A percentile compares a stretch with the other conserved stretches of the same genome.
Conservation (phyloP, 805 yeast genomes). For the Alloascoidea africana region DNA sequence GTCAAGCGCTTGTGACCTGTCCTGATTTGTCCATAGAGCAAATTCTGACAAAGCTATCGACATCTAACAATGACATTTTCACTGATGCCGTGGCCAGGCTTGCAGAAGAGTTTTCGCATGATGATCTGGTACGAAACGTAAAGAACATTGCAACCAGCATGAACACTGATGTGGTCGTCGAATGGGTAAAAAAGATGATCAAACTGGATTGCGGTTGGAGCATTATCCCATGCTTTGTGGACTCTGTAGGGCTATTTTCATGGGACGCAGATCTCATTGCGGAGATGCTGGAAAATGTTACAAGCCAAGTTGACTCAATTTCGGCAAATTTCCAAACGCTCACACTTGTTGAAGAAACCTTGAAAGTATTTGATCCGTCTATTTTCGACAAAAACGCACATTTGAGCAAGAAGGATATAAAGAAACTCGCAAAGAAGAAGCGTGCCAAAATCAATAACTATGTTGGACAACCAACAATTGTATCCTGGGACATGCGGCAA, state of each 20-base stretch:
- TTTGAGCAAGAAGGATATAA: slow-evolving; percentile 10
- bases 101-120: slow-evolving; percentile 45
- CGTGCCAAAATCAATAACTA: slow-evolving; percentile 3
- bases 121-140: slow-evolving; percentile 34
- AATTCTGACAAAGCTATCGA: slow-evolving; percentile 42
- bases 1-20: slow-evolving; percentile 74
- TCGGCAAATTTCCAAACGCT: slow-evolving; percentile 10
- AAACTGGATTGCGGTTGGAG: slow-evolving; percentile 37
- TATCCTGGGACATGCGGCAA: slow-evolving; percentile 7
- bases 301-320: slow-evolving; percentile 27
- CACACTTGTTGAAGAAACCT: slow-evolving; percentile 13
- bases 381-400: slow-evolving; percentile 8
- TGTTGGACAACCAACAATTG: slow-evolving; percentile 6
- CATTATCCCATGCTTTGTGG: slow-evolving; percentile 49
- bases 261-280: slow-evolving; percentile 39
- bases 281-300: slow-evolving; percentile 28
- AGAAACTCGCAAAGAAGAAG: slow-evolving; percentile 10
- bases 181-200: slow-evolving; percentile 27
- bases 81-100: slow-evolving; percentile 54
- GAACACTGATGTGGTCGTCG: slow-evolving; percentile 20
- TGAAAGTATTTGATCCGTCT: slow-evolving; percentile 10
- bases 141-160: slow-evolving; percentile 14
- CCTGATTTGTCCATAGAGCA: slow-evolving; percentile 53
- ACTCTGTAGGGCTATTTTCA: slow-evolving; percentile 58
- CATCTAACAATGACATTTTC: slow-evolving; percentile 42